Base-by-base conservation (phyloP, 2,329 filamentous ascomycete species). In the Arachnomyces sp. region DNA sequence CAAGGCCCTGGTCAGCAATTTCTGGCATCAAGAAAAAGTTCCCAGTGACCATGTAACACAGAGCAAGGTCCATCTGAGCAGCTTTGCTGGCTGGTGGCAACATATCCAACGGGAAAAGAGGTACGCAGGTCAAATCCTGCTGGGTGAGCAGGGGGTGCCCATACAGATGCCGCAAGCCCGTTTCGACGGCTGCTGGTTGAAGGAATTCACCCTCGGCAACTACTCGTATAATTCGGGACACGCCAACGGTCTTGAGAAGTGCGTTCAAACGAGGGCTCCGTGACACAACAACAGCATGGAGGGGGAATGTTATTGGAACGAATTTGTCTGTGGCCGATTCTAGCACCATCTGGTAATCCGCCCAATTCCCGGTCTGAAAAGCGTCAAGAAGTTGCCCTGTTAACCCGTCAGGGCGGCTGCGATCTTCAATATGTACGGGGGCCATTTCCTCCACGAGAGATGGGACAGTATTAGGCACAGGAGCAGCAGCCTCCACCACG, bases 41-140 rank as follows among this genome's bases (percentile, higher is more conserved):
- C 1, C 59, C 59, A 1, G 50, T 50, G 2, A 49, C 43, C 12
- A 51, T 54, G 40, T 62, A 63, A 39, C 53, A 59, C 5, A 61
- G 29, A 11, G 53, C 50, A 25, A 62, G 49, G 18, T 59, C 54
- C 14, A 53, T 47, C 41, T 49, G 49, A 8, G 51, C 49, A 9
- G 34, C 42, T 14, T 43, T 49, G 18, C 52, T 28, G 7, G 44
- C 41, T 15, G 49, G 49, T 2, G 44, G 8, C 25, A 38, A 13
- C 39, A 38, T 2, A 40, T 20, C 2, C 25, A 25, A 25, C 9
- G 20, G 9, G 5, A 25, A 25, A 9, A 9, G 7, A 35, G 35
- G 20, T 50, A 52, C 2, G 44, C 48, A 2, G 51, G 31, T 35
- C 11, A 59, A 44, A 14, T 47, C 43, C 2, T 39, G 14, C 7